A percentile compares a stretch with the other conserved stretches of the same genome.
phyloP scores from a whole-genome alignment of 2,329 filamentous ascomycete species.

The Coleophoma crateriformis region DNA sequence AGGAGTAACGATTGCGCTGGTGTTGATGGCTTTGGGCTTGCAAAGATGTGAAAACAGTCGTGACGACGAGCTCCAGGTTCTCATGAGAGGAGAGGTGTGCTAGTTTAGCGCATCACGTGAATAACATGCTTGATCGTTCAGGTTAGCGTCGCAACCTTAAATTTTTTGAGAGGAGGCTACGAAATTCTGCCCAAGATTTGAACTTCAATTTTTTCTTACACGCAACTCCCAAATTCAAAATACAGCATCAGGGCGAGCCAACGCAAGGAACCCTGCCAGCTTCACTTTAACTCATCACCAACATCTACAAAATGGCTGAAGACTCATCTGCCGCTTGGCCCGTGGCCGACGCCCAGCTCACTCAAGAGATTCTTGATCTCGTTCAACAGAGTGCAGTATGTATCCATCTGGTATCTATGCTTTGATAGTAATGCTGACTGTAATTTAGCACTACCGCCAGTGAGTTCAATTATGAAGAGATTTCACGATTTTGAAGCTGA shows the following conservation, averaged over 20 bases:
- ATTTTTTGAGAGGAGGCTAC: background rate
- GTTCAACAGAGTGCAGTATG: constrained; percentile 44
- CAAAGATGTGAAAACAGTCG: constrained; percentile 13
- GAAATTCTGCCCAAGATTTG: too few relatives aligned
- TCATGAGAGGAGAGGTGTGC: constrained; percentile 8
- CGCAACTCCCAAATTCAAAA: constrained; percentile 1
- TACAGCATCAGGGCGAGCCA: constrained; percentile 47
- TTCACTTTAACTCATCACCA: constrained; percentile 5
- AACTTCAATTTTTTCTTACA: constrained; percentile 2
- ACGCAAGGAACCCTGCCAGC: constrained; percentile 53
- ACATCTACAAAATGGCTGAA: constrained; percentile 22
- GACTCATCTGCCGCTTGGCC: constrained; percentile 53
- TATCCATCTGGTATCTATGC: too few relatives aligned
- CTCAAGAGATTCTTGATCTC: constrained; percentile 78
- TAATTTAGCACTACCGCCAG: too few relatives aligned
- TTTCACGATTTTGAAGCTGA: constrained; percentile 2
- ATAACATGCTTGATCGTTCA: background rate
- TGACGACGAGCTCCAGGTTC: constrained; percentile 9
- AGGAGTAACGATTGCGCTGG: constrained; percentile 14
- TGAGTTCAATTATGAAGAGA: too few relatives aligned
- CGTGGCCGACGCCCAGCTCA: constrained; percentile 61
- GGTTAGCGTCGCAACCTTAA: background rate
- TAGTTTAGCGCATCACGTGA: background rate
- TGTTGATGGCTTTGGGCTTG: constrained; percentile 21
- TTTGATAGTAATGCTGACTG: too few relatives aligned